Evolutionary conservation across 179 eudicot genomes (phyloP), one percentile per base, ranked within the genome.

Genomic region (Amaranthus tricolor): DNA sequence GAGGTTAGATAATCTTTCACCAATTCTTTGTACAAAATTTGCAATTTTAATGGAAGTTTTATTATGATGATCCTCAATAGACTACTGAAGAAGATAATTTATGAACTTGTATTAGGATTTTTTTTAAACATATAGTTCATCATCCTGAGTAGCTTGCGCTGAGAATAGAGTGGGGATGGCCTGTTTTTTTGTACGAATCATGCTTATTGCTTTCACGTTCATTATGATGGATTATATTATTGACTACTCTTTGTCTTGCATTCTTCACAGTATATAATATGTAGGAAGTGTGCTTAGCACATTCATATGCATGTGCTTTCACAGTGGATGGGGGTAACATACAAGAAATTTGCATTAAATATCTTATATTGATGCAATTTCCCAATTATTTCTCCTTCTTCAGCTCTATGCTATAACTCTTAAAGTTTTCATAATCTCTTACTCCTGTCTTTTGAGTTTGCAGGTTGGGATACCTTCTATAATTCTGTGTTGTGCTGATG

Each of bases 401-500:
- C 43, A 14, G 6, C 66, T 31, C 44, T 43, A 12, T 49, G 61
- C 53, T 76, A 20, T 44, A 15, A 17, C 17, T 5, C 45, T 12
- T 11, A 12, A 58, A 16, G 47, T 45, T 45, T 51, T 48, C 65
- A 20, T n/a, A 50, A 19, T 60, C 47, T 68, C 24, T 53, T 10
- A 61, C 40, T 20, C 57, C 74, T 40, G 10, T 75, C 74, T 62
- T 73, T 17, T 80, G 13, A 77, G 55, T 59, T 77, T 77, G 72
- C 84, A 96, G 99, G 84, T 79, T 52, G 98, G 93, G 62, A 84
- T 90, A 72, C 97, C 99, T 63, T 79, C 84, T 68, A 71, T 76
- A 68, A 83, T 96, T 79, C 85, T 96, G 74, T 87, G 86, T 68
- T 93, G 99, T 83, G 77, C 85, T 83, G 95, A 96, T 76, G 82